Conservation (phyloP, 306 rosid genomes). For the Acacia acuminata region DNA sequence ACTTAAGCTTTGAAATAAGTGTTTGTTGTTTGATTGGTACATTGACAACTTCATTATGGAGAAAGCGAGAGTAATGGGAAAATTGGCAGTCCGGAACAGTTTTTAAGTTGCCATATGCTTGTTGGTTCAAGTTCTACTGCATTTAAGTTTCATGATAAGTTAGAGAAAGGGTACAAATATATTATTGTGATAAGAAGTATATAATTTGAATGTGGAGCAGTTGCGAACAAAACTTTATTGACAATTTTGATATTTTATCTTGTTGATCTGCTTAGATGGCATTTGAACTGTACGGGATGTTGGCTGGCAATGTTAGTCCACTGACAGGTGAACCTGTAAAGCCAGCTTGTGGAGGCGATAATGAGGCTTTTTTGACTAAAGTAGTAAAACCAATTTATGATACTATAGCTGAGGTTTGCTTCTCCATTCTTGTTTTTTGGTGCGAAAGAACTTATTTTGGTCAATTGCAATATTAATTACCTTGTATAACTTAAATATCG, state of each 20-base stretch:
- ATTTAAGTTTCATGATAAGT: too few relatives aligned
- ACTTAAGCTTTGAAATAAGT: neutral
- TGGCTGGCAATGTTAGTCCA: constrained; percentile 85
- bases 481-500: constrained; percentile 20
- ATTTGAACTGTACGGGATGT: constrained; percentile 91
- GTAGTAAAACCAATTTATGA: constrained; percentile 91
- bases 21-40: too few relatives aligned
- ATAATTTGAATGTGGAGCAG: too few relatives aligned
- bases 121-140: constrained; percentile 6
- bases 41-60: too few relatives aligned
- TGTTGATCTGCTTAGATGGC: constrained; percentile 71
- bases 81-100: constrained; percentile 8
- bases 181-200: too few relatives aligned
- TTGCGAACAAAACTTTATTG: constrained; percentile 14
- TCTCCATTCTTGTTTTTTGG: neutral
- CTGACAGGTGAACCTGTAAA: constrained; percentile 85
- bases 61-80: too few relatives aligned
- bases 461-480: constrained; percentile 16
- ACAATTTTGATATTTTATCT: constrained; percentile 20
- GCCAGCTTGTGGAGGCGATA: constrained; percentile 92
- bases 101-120: neutral
- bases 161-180: too few relatives aligned
- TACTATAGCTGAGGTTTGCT: constrained; percentile 67
- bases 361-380: constrained; percentile 74
- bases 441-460: constrained; percentile 8